Percentiles rank a stretch among this genome's conserved stretches.
These are phyloP conservation scores for Vigna angularis DNA, from an alignment of 306 rosid genomes.

Conservation along the genomic window DNA sequence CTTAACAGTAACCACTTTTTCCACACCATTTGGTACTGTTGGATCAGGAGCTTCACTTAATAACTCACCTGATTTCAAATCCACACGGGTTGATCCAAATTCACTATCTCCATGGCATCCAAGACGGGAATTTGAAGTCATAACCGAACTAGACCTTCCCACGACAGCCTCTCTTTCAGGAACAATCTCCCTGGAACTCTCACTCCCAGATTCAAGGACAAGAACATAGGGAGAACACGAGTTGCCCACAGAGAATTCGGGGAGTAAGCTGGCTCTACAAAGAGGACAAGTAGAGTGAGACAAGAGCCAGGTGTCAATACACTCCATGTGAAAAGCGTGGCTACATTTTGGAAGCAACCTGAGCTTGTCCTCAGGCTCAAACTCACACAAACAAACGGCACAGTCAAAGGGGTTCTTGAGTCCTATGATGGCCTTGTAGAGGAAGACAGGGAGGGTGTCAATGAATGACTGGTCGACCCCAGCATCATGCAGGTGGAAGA, in stretches of 20 bases:
- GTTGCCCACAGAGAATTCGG: conserved; percentile 60
- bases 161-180: conserved; percentile 56
- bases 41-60: conserved; percentile 46
- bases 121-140: conserved; percentile 53
- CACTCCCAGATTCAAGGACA: conserved; percentile 93
- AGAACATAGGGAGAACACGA: conserved; percentile 69
- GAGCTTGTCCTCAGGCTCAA: conserved; percentile 83
- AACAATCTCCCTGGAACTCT: conserved; percentile 73
- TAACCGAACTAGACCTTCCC: conserved; percentile 63
- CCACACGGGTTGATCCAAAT: conserved; percentile 49
- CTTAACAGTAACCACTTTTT: conserved; percentile 74
- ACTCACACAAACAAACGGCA: conserved; percentile 95
- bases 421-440: conserved; percentile 83
- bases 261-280: conserved; percentile 79
- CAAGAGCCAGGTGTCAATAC: conserved; percentile 95
- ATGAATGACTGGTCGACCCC: conserved; percentile 97
- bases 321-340: conserved; percentile 94
- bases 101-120: conserved; percentile 50
- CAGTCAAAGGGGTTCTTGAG: conserved; percentile 90
- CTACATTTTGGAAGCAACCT: conserved; percentile 91
- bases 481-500: conserved; percentile 91
- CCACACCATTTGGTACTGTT: conserved; percentile 41
- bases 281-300: conserved; percentile 97
- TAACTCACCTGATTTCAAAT: conserved; percentile 55
- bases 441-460: conserved; percentile 85